phyloP scores from a whole-genome alignment of 2,329 filamentous ascomycete genomes.

The Beauveria pseudobassiana region DNA sequence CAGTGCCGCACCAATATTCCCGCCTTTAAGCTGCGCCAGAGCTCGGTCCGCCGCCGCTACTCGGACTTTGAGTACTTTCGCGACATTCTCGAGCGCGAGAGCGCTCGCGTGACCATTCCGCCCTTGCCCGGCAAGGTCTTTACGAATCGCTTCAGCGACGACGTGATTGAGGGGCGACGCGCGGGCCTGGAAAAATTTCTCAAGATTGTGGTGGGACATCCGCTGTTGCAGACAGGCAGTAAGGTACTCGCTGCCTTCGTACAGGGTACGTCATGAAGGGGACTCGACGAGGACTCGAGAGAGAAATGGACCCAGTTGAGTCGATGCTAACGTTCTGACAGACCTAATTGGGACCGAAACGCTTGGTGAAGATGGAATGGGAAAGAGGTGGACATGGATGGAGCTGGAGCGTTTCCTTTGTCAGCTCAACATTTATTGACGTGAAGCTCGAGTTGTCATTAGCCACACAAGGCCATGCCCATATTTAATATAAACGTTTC shows the following conservation, averaged over 20 bases:
- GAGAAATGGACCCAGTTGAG: not conserved
- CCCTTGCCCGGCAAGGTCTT: conserved; percentile 96
- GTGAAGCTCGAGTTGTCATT: not conserved
- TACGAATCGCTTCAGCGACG: conserved; percentile 94
- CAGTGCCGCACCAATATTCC: conserved; percentile 97
- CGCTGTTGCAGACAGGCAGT: conserved; percentile 91
- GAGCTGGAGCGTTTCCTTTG: not conserved
- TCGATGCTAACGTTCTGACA: conserved; percentile 24
- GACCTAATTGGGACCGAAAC: conserved; percentile 86
- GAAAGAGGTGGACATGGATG: not conserved
- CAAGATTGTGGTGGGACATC: conserved; percentile 95
- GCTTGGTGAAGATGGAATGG: conserved; percentile 54
- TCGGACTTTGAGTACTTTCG: conserved; percentile 98
- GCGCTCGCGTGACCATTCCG: conserved; percentile 88
- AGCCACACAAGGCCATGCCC: not conserved
- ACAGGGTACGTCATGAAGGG: conserved; percentile 58
- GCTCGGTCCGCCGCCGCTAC: conserved; percentile 84
- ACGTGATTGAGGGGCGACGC: conserved; percentile 90
- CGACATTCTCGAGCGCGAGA: conserved; percentile 94
- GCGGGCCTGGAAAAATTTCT: conserved; percentile 91
- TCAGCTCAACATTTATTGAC: not conserved
- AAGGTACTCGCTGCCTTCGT: conserved; percentile 96
- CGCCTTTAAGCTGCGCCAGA: conserved; percentile 91
- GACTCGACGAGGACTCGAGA: not conserved
- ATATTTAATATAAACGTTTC: not conserved